phyloP scores from a whole-genome alignment of 2,329 filamentous ascomycete genomes.

The Cladosporium sp. region DNA sequence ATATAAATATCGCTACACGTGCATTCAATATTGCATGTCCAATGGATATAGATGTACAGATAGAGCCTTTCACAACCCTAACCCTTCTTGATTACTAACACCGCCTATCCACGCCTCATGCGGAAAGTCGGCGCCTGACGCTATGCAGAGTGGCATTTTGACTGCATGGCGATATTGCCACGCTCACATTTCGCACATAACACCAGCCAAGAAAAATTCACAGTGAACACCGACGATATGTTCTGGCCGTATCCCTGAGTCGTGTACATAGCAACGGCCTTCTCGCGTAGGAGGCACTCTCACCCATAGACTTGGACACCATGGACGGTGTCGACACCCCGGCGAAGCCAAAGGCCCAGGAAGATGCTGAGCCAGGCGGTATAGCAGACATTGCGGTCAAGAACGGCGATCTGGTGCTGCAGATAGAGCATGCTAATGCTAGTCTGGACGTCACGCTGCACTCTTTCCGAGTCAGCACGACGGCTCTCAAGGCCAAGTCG shows the following conservation, averaged over 20 bases:
- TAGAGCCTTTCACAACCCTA: background rate
- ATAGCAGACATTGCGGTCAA: conserved; percentile 7
- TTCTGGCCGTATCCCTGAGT: conserved; percentile 54
- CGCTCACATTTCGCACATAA: background rate
- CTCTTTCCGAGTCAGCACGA: conserved; percentile 66
- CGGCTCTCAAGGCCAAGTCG: conserved; percentile 60
- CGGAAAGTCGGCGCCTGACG: conserved; percentile 3
- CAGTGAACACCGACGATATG: conserved; percentile 35
- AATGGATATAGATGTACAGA: no score
- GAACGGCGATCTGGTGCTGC: conserved; percentile 64
- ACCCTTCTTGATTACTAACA: background rate
- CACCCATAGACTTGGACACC: conserved; percentile 6
- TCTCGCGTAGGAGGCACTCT: conserved; percentile 18
- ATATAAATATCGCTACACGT: no score
- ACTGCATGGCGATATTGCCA: background rate
- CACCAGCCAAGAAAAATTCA: background rate
- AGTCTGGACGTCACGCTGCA: conserved; percentile 48
- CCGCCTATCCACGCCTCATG: background rate
- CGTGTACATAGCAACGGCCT: conserved; percentile 11
- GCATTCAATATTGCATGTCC: no score
- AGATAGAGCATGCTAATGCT: conserved; percentile 65
- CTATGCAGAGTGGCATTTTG: background rate
- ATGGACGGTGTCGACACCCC: conserved; percentile 16
- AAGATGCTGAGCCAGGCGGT: conserved; percentile 5
- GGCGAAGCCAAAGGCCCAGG: background rate